Conservation (phyloP, 768 basidiomycete genomes). For the Pleurotus giganteus region DNA sequence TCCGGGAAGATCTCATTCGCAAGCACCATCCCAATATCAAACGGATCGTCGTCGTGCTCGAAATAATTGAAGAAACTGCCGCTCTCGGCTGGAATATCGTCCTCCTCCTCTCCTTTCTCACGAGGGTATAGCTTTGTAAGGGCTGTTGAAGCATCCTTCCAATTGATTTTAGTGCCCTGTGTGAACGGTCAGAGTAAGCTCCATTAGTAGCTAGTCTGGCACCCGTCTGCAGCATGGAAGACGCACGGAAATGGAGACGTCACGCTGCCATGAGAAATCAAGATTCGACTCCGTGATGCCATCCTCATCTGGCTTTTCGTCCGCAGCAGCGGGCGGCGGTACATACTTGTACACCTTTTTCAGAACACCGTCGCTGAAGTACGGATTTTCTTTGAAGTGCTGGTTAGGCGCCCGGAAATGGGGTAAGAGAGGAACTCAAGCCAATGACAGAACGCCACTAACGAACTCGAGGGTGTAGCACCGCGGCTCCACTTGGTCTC, state of each 20-base stretch:
- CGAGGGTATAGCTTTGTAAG: constrained; percentile 79
- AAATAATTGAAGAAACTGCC: constrained; percentile 93
- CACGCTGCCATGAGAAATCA: constrained; percentile 77
- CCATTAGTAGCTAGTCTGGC: not conserved
- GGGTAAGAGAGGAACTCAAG: constrained; percentile 5
- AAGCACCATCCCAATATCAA: constrained; percentile 72
- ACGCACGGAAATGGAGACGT: constrained; percentile 65
- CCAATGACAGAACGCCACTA: constrained; percentile 32
- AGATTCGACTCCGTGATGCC: constrained; percentile 79
- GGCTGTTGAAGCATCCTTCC: constrained; percentile 78
- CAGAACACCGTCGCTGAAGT: constrained; percentile 71
- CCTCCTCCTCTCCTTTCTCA: constrained; percentile 57
- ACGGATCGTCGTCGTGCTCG: constrained; percentile 60
- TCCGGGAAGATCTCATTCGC: constrained; percentile 80
- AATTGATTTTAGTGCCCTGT: constrained; percentile 68
- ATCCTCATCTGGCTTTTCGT: constrained; percentile 64
- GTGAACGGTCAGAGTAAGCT: not conserved
- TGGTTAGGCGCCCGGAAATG: constrained; percentile 22
- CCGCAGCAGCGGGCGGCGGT: constrained; percentile 48
- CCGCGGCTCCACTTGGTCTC: constrained; percentile 71
- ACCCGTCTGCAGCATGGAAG: constrained; percentile 6
- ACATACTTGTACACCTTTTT: constrained; percentile 82
- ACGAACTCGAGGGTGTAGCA: constrained; percentile 90
- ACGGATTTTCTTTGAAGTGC: constrained; percentile 87
- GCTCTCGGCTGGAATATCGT: constrained; percentile 58